These are phyloP conservation scores for Clarireedia monteithiana DNA, from an alignment of 2,329 filamentous ascomycete genomes.

Conservation along the genomic window DNA sequence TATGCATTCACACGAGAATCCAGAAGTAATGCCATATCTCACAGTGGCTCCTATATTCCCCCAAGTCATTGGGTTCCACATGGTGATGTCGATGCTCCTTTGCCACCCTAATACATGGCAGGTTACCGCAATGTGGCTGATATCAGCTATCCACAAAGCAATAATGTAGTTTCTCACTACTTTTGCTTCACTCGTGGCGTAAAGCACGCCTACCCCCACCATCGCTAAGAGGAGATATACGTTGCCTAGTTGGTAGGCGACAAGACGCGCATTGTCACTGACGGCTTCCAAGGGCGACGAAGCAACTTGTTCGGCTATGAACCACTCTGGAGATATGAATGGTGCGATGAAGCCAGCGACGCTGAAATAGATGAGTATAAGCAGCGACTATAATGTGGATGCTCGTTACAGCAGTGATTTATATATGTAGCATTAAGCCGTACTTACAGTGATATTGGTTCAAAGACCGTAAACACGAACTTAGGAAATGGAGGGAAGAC, in stretches of 20 bases:
- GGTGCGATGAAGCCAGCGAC: slow-evolving; percentile 51
- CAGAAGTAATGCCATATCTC: slow-evolving; percentile 12
- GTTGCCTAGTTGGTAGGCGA: slow-evolving; percentile 47
- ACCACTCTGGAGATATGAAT: slow-evolving; percentile 50
- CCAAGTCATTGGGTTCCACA: slow-evolving; percentile 66
- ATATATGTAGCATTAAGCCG: not conserved
- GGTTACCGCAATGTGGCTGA: slow-evolving; percentile 59
- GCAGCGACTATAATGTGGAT: not conserved
- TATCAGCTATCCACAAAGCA: slow-evolving; percentile 55
- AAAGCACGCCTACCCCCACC: slow-evolving; percentile 55
- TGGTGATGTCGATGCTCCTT: slow-evolving; percentile 41
- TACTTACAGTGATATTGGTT: slow-evolving; percentile 16
- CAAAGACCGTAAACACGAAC: slow-evolving; percentile 55
- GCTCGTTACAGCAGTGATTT: not conserved
- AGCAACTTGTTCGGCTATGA: slow-evolving; percentile 55
- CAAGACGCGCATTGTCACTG: slow-evolving; percentile 29
- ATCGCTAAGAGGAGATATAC: slow-evolving; percentile 59
- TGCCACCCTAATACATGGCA: slow-evolving; percentile 50
- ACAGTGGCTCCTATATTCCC: slow-evolving; percentile 64
- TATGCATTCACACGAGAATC: not conserved
- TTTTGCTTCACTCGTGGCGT: slow-evolving; percentile 54
- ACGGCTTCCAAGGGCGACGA: slow-evolving; percentile 27
- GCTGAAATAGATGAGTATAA: not conserved
- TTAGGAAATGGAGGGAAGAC: slow-evolving; percentile 57
- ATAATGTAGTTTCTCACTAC: slow-evolving; percentile 61